phyloP scores from a whole-genome alignment of 192 early-diverging fungal genomes.

The Gryganskiella cystojenkinii region DNA sequence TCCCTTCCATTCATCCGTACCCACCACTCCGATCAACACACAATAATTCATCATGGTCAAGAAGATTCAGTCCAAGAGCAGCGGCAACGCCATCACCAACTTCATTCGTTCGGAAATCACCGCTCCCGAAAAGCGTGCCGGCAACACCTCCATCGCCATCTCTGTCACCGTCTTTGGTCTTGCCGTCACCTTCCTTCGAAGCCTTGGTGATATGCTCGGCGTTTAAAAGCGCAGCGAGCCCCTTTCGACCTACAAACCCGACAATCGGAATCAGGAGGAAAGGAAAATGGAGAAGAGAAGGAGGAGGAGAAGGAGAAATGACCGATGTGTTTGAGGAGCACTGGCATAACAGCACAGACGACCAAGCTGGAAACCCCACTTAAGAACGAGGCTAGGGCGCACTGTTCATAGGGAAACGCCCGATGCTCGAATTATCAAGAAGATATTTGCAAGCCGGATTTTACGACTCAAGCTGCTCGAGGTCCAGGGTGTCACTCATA shows the following conservation, averaged over 20 bases:
- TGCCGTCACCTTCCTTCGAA: conserved; percentile 66
- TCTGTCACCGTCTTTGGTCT: conserved; percentile 66
- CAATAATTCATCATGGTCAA: conserved; percentile 45
- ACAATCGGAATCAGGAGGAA: neutral
- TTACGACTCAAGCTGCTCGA: too few relatives aligned
- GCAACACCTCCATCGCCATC: conserved; percentile 65
- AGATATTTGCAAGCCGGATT: too few relatives aligned
- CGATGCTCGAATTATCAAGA: too few relatives aligned
- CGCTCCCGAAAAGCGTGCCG: conserved; percentile 64
- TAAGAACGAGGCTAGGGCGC: too few relatives aligned
- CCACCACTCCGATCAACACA: neutral
- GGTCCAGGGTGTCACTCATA: too few relatives aligned
- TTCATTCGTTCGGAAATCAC: conserved; percentile 58
- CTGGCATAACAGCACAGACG: too few relatives aligned
- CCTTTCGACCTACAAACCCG: neutral
- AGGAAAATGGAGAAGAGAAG: neutral
- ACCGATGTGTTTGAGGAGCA: too few relatives aligned
- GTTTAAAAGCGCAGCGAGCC: conserved; percentile 43
- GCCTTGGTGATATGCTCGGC: conserved; percentile 65
- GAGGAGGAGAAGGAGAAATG: too few relatives aligned
- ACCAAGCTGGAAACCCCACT: too few relatives aligned
- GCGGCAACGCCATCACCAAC: conserved; percentile 53
- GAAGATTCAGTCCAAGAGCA: conserved; percentile 53
- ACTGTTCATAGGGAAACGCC: too few relatives aligned
- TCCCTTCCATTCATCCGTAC: neutral